Evolutionary conservation across 2,329 filamentous ascomycete species (phyloP).

Genomic region (Paracoccidioides brasiliensis): DNA sequence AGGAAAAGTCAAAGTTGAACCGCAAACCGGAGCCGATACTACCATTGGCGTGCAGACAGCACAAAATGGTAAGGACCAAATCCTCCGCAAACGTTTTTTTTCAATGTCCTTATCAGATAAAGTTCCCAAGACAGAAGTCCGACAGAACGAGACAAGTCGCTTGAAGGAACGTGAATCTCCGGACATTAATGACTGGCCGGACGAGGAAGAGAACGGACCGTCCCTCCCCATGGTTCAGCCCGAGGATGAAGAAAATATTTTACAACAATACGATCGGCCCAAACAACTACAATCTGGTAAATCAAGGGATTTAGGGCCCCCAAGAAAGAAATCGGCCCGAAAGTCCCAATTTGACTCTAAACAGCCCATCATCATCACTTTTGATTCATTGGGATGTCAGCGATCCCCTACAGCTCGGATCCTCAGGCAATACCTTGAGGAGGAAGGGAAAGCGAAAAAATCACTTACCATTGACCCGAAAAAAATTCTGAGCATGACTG

Average conservation of each 20-base stretch:
- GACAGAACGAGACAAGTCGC: not conserved
- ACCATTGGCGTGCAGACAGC: constrained; percentile 1
- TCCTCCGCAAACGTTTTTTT: constrained; percentile 15
- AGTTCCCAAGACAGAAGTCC: not conserved
- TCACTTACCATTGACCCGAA: constrained; percentile 34
- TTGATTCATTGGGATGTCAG: constrained; percentile 65
- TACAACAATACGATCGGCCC: constrained; percentile 4
- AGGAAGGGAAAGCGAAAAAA: constrained; percentile 57
- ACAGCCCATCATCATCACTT: constrained; percentile 62
- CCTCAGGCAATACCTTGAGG: constrained; percentile 63
- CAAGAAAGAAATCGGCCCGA: constrained; percentile 10
- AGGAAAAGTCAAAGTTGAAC: not conserved
- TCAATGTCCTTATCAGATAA: constrained; percentile 20
- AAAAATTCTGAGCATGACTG: constrained; percentile 50
- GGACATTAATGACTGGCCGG: constrained; percentile 19
- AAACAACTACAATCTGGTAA: constrained; percentile 7
- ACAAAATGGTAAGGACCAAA: constrained; percentile 14
- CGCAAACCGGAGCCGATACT: not conserved
- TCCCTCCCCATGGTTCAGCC: not conserved
- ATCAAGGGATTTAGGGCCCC: not conserved
- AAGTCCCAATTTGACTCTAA: constrained; percentile 35
- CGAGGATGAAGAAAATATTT: not conserved
- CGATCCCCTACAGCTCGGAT: constrained; percentile 53
- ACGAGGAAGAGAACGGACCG: constrained; percentile 18
- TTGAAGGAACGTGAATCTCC: constrained; percentile 2